Evolutionary conservation across 768 basidiomycete species (phyloP).

Genomic region (Suillus subalutaceus): DNA sequence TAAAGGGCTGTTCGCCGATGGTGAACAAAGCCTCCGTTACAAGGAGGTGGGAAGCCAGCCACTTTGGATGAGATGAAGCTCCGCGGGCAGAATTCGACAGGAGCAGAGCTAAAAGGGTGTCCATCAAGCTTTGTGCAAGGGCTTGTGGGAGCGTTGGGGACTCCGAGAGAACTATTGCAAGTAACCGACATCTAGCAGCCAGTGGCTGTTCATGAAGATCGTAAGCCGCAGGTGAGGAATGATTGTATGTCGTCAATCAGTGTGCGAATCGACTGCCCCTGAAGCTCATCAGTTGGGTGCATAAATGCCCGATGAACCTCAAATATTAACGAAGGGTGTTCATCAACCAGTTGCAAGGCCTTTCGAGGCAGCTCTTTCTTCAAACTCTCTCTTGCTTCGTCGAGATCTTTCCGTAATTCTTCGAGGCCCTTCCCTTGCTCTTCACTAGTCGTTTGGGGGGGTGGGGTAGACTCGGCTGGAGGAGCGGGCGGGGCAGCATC

Average conservation of each 20-base stretch:
- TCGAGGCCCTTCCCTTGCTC: slow-evolving; percentile 50
- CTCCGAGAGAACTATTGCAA: slow-evolving; percentile 84
- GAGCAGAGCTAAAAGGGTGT: slow-evolving; percentile 66
- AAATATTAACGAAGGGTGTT: slow-evolving; percentile 86
- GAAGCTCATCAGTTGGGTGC: slow-evolving; percentile 58
- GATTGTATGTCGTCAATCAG: slow-evolving; percentile 78
- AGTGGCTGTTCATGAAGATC: slow-evolving; percentile 77
- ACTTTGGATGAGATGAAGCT: slow-evolving; percentile 72
- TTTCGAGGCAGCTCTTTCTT: slow-evolving; percentile 65
- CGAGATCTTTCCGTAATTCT: slow-evolving; percentile 67
- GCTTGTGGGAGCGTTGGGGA: slow-evolving; percentile 59
- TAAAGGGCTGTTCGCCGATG: slow-evolving; percentile 70
- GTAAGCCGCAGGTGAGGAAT: slow-evolving; percentile 63
- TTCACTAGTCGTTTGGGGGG: slow-evolving; percentile 17
- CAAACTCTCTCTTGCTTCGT: slow-evolving; percentile 65
- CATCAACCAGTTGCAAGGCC: slow-evolving; percentile 80
- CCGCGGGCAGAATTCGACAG: slow-evolving; percentile 55
- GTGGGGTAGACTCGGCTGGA: slow-evolving; percentile 20
- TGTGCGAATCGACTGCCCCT: slow-evolving; percentile 65
- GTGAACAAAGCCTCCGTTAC: slow-evolving; percentile 85
- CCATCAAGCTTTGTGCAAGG: slow-evolving; percentile 65
- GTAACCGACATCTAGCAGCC: slow-evolving; percentile 80
- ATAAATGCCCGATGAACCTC: slow-evolving; percentile 86
- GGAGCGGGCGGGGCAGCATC: slow-evolving; percentile 18
- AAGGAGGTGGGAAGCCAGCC: slow-evolving; percentile 86